Evolutionary conservation across 2,329 filamentous ascomycete species (phyloP), one percentile per base, ranked within the genome.

Genomic region (Pestalotiopsis sp.): DNA sequence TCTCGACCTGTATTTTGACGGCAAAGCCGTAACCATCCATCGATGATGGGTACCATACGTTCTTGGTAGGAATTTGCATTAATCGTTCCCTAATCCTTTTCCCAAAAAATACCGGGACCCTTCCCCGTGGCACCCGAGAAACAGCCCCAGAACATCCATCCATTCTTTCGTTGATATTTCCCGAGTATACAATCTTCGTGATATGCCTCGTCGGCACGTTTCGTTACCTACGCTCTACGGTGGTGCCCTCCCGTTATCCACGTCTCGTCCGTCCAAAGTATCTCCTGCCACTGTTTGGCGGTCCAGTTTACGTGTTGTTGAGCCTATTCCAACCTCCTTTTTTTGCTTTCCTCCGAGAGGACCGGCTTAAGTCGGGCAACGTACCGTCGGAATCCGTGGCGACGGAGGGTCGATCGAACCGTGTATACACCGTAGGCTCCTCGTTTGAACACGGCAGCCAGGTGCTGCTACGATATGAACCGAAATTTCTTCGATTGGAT

Each of bases 91-190:
- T 22, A 64, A 14, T 64, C 61, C 11, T 64, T 64, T 26, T 64
- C 61, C 44, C 61, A 64, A 26, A 64, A 48, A 6, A 64, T 24
- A 24, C 35, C 38, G 24, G 61, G 61, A 11, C 61, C 61, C 26
- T 64, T 64, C 2, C 61, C 61, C 20, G 17, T 24, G 2, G 38
- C 38, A 4, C 61, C 61, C n/a, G 61, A 64, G 61, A 64, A 64
- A 55, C 61, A 22, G 39, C 61, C 61, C 17, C n/a, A 64, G 22
- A 64, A 64, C 61, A 64, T 64, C 61, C 61, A 64, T n/a, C 61
- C 61, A 6, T 64, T 10, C 24, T 64, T 64, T 10, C 44, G 61
- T 55, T 64, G 20, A 17, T 10, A 7, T 64, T 38, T 35, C 44
- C 52, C 61, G 39, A 64, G 6, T 6, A 64, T 26, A 64, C 38